phyloP scores from a whole-genome alignment of 805 yeast genomes.

The Suhomyces kilbournensis region DNA sequence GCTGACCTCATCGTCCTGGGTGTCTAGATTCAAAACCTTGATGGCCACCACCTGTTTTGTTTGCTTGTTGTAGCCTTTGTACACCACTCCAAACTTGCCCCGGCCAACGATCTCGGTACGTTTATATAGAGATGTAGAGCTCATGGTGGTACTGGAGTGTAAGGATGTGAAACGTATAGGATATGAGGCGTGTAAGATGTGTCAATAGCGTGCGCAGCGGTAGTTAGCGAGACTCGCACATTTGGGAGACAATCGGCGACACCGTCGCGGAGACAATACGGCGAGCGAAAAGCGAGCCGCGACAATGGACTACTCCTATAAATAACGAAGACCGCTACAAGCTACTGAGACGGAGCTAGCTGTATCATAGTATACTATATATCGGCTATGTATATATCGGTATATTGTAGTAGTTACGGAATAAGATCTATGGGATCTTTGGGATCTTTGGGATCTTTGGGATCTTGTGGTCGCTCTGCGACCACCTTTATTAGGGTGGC shows the following conservation, averaged over 20 bases:
- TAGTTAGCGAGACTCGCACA: background rate
- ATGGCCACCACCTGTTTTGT: conserved; percentile 86
- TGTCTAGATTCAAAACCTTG: conserved; percentile 87
- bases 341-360: background rate
- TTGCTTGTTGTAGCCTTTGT: conserved; percentile 71
- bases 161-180: background rate
- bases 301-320: background rate
- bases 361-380: background rate
- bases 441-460: too few relatives aligned
- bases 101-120: conserved; percentile 90
- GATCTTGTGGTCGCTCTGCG: background rate
- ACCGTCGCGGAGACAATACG: background rate
- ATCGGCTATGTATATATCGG: too few relatives aligned
- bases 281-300: background rate
- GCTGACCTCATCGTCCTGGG: conserved; percentile 88
- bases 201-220: background rate
- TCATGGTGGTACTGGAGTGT: background rate
- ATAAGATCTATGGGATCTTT: too few relatives aligned
- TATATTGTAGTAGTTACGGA: too few relatives aligned
- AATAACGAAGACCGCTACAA: too few relatives aligned
- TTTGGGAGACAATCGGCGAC: background rate
- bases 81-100: conserved; percentile 96
- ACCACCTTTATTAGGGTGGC: too few relatives aligned
- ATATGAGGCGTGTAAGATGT: background rate
- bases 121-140: conserved; percentile 41